Evolutionary conservation across 306 rosid species (phyloP).

Genomic region (Vicia villosa): DNA sequence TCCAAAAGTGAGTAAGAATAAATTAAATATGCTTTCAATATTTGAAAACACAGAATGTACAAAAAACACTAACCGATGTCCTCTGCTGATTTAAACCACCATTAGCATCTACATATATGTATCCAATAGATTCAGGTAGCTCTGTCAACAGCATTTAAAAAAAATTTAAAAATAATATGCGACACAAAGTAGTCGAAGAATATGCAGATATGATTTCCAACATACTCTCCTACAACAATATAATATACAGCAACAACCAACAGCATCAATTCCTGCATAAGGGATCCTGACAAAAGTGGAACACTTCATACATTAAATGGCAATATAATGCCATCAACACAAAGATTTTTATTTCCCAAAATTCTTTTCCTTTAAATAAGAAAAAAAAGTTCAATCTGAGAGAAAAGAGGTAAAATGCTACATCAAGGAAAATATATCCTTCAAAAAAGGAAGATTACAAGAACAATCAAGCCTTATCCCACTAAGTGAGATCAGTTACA

Average conservation of each 20-base stretch:
- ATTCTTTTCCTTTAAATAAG: constrained; percentile 5
- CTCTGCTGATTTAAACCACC: constrained; percentile 98
- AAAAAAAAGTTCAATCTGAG: neutral
- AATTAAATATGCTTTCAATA: constrained; percentile 29
- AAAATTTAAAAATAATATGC: constrained; percentile 25
- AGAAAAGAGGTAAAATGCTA: constrained; percentile 17
- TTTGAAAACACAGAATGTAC: constrained; percentile 27
- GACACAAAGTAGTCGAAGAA: constrained; percentile 20
- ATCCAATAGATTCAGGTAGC: constrained; percentile 89
- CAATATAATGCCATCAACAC: constrained; percentile 10
- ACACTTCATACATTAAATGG: constrained; percentile 6
- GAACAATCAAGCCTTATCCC: no score
- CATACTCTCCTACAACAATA: neutral
- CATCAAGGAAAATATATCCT: constrained; percentile 17
- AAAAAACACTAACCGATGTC: constrained; percentile 73
- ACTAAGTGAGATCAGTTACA: no score
- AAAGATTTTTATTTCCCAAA: neutral
- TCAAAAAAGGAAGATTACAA: neutral
- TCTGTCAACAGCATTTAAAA: constrained; percentile 43
- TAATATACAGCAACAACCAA: constrained; percentile 9
- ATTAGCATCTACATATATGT: constrained; percentile 91
- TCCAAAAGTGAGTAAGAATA: constrained; percentile 23
- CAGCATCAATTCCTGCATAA: constrained; percentile 13
- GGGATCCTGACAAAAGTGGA: neutral
- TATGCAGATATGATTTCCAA: constrained; percentile 5